Base-by-base conservation (phyloP, 192 early-diverging fungal genomes). In the Coemansia sp. region DNA sequence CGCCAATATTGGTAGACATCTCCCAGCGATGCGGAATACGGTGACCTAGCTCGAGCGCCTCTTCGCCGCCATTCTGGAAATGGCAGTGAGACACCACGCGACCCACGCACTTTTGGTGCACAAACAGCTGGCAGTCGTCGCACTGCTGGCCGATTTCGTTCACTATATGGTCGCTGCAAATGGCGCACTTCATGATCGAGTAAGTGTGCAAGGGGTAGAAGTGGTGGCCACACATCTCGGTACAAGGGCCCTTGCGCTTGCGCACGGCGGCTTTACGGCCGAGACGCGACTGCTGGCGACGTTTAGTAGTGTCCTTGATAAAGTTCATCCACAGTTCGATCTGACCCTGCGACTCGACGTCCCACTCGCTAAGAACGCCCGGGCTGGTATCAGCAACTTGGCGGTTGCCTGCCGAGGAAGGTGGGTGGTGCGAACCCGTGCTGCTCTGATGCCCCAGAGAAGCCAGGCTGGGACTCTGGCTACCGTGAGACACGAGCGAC, bases 1-100 rank as follows among this genome's bases (percentile, higher is more conserved):
- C 91, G 24, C 88, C 90, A 59, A 95, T 85, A 62, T 91, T 94
- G 42, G 89, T 89, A n/a, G 91, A 84, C 14, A 84, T 82, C 69
- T 96, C 93, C 74, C 95, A 98, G 46, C 97, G 90, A 87, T 99
- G 97, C 21, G 95, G 97, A 74, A 99, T 99, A 35, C 91, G 86
- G 78, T 99, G 97, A 17, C 93, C 79, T 3, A 81, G 74, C 65
- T 81, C 79, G 4, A 80, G 69, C 2, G 36, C 51, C 27, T 70
- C 71, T 19, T 76, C 71, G 13, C 70, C 36, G 14, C 46, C 56
- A 14, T 73, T 53, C 21, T 65, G 45, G 37, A 90, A 89, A 35
- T 97, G 93, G 78, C 97, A 99, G 77, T 96, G 95, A 1, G 90
- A 87, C 11, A 98, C 87, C 17, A 98, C 93, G 45, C 90, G 89